Conservation (phyloP, 2,329 filamentous ascomycete genomes). For the Penicillium aurantiogriseum region DNA sequence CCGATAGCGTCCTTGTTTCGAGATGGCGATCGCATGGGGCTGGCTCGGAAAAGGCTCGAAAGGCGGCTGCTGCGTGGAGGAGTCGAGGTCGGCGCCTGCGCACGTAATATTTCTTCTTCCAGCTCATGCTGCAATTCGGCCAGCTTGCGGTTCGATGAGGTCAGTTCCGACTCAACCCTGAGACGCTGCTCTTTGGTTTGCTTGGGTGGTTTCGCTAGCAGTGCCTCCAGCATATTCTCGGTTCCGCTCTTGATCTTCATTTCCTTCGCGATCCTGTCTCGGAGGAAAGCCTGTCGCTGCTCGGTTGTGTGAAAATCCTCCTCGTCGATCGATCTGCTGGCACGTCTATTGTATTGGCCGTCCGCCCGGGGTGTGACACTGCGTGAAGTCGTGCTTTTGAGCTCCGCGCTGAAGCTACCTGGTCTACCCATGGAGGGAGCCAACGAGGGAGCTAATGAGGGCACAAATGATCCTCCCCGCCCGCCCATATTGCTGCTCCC, state of each 20-base stretch:
- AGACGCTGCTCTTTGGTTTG: constrained; percentile 83
- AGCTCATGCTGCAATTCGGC: constrained; percentile 59
- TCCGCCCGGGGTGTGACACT: constrained; percentile 60
- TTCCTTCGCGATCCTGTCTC: constrained; percentile 87
- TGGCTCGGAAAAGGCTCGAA: constrained; percentile 58
- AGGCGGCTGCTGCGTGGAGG: constrained; percentile 52
- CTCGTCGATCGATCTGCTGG: constrained; percentile 56
- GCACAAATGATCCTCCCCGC: constrained; percentile 53
- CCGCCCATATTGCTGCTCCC: constrained; percentile 63
- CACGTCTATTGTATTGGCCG: constrained; percentile 50
- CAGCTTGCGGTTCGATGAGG: constrained; percentile 74
- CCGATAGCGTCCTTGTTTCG: constrained; percentile 29
- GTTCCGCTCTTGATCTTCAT: constrained; percentile 97
- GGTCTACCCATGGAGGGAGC: constrained; percentile 67
- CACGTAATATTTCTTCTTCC: constrained; percentile 59
- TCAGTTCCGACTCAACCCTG: constrained; percentile 82
- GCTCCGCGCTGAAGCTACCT: constrained; percentile 86
- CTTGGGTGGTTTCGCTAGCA: constrained; percentile 93
- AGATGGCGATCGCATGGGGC: constrained; percentile 54
- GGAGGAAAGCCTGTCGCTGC: constrained; percentile 70
- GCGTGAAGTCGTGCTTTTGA: constrained; percentile 69
- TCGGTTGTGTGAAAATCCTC: constrained; percentile 63
- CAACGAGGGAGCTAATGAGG: constrained; percentile 45
- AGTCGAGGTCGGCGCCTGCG: constrained; percentile 54
- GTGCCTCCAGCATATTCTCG: constrained; percentile 93